phyloP scores from a whole-genome alignment of 495 filamentous ascomycete species.

The Pyronema omphalodes region DNA sequence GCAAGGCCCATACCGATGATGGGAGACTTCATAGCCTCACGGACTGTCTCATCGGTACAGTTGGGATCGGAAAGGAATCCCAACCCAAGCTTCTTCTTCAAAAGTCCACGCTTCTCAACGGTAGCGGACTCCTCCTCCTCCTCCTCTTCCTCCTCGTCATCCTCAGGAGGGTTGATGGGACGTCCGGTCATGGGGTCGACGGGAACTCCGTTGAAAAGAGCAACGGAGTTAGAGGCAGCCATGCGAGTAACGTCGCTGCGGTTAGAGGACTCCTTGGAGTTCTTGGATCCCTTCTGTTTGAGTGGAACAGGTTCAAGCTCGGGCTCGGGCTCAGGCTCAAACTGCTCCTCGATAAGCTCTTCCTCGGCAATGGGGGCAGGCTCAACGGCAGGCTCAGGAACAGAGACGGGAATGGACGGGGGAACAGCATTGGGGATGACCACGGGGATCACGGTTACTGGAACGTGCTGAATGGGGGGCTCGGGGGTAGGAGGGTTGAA shows the following conservation, averaged over 20 bases:
- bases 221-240: background rate
- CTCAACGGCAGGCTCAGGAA: background rate
- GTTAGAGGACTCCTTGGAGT: background rate
- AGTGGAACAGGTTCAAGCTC: background rate
- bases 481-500: background rate
- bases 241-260: slow-evolving; percentile 1
- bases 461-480: background rate
- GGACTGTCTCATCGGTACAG: background rate
- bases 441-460: background rate
- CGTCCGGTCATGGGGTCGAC: slow-evolving; percentile 1
- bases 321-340: background rate
- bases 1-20: background rate
- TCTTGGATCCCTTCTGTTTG: background rate
- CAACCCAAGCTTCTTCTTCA: slow-evolving; percentile 3
- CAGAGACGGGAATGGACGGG: background rate
- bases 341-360: no score
- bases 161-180: background rate
- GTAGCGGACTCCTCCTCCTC: background rate
- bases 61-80: slow-evolving; percentile 2
- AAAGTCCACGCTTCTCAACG: slow-evolving; percentile 1
- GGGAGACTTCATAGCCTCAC: background rate
- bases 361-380: background rate
- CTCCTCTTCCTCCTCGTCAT: background rate
- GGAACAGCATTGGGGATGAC: background rate
- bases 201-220: slow-evolving; percentile 6